phyloP scores from a whole-genome alignment of 129 eudicot species.

The Silybum marianum region DNA sequence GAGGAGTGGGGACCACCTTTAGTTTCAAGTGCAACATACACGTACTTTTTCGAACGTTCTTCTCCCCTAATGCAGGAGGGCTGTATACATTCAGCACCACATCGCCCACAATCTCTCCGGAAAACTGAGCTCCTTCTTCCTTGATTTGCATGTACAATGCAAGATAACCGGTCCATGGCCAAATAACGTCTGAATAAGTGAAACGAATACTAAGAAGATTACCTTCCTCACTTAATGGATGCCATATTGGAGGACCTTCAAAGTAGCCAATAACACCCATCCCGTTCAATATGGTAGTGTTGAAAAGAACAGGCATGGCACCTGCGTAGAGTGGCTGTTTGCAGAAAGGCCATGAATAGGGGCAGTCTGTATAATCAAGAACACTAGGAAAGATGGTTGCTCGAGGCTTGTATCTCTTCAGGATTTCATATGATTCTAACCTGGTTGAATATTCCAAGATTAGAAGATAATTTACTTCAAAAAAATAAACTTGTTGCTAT shows the following conservation, averaged over 20 bases:
- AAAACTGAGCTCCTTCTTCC: conserved; percentile 89
- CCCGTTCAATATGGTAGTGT: conserved; percentile 88
- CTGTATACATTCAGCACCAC: conserved; percentile 70
- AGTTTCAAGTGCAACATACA: conserved; percentile 81
- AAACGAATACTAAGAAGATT: conserved; percentile 89
- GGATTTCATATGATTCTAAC: conserved; percentile 68
- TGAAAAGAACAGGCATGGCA: conserved; percentile 97
- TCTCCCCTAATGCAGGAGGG: conserved; percentile 85
- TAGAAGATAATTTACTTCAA: not conserved
- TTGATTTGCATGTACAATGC: conserved; percentile 96
- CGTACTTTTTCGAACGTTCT: conserved; percentile 53
- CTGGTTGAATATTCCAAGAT: conserved; percentile 35
- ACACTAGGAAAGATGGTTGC: conserved; percentile 77
- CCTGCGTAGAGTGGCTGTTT: conserved; percentile 96
- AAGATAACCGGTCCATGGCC: conserved; percentile 99
- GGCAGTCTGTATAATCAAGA: conserved; percentile 85
- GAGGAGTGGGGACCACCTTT: conserved; percentile 93
- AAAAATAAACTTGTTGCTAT: not conserved
- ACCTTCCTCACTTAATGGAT: conserved; percentile 88
- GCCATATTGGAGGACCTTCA: conserved; percentile 78
- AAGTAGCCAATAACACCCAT: conserved; percentile 92
- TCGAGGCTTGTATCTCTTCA: conserved; percentile 71
- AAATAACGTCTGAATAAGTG: conserved; percentile 80
- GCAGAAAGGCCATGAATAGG: conserved; percentile 98
- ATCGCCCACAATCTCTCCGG: conserved; percentile 86